Conservation (phyloP, 1,284 basidiomycete genomes). For the Ceraceosorus guamensis region DNA sequence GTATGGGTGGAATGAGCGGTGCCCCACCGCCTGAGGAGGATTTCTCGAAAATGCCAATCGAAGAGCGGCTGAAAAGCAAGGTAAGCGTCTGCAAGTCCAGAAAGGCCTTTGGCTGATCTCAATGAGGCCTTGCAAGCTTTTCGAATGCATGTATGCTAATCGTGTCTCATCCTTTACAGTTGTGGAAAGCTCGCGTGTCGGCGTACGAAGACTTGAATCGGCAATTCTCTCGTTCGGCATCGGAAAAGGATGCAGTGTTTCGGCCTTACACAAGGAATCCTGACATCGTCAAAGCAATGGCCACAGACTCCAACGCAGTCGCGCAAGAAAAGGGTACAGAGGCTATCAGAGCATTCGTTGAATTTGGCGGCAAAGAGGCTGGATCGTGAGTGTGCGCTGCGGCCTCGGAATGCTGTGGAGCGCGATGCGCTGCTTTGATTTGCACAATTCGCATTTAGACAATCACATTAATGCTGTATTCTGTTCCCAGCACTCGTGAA, state of each 20-base stretch:
- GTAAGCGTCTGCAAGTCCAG: conserved; percentile 29
- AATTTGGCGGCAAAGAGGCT: conserved; percentile 80
- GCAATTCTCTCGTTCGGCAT: conserved; percentile 56
- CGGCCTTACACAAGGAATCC: conserved; percentile 68
- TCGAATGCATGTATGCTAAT: background rate
- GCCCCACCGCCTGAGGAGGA: conserved; percentile 64
- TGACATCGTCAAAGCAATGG: conserved; percentile 52
- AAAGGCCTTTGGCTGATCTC: background rate
- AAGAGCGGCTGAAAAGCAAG: conserved; percentile 80
- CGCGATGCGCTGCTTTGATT: background rate
- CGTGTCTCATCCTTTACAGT: conserved; percentile 50
- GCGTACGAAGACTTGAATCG: conserved; percentile 74
- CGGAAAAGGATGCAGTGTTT: conserved; percentile 89
- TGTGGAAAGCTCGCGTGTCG: conserved; percentile 94
- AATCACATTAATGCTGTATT: background rate
- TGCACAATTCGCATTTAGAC: too few species aligned
- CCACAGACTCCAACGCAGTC: conserved; percentile 78
- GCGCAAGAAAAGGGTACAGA: conserved; percentile 94
- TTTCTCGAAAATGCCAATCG: conserved; percentile 71
- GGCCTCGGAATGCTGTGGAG: background rate
- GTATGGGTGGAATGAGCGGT: conserved; percentile 4
- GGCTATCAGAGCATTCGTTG: conserved; percentile 67
- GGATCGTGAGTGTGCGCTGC: conserved; percentile 15
- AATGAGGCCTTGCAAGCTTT: background rate
- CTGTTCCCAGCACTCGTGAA: conserved; percentile 58